Evolutionary conservation across 2,329 filamentous ascomycete species (phyloP).

Genomic region (Thyridium curvatum): DNA sequence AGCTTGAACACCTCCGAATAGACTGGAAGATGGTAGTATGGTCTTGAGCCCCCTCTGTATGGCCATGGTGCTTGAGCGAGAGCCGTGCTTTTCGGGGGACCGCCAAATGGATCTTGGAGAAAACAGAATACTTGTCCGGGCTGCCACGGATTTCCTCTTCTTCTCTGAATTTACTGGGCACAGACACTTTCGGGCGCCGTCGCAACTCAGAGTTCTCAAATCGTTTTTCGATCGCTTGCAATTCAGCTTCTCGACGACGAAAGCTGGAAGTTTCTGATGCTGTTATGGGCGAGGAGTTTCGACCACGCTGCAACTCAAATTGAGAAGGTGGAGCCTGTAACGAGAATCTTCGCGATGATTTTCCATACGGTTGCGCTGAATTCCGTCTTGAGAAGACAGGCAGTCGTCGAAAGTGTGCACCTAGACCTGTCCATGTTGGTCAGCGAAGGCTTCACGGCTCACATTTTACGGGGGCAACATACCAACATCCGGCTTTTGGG

Average conservation of each 20-base stretch:
- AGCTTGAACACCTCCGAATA: not conserved
- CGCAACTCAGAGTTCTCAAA: slow-evolving; percentile 27
- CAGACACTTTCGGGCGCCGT: slow-evolving; percentile 18
- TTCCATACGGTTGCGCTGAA: too few species aligned
- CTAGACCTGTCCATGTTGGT: too few species aligned
- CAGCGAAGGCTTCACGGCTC: too few species aligned
- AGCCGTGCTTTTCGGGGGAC: slow-evolving; percentile 23
- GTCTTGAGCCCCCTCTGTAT: slow-evolving; percentile 1
- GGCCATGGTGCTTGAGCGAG: slow-evolving; percentile 11
- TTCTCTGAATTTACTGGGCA: slow-evolving; percentile 34
- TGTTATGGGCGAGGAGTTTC: too few species aligned
- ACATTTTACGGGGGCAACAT: too few species aligned
- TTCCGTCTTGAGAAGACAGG: too few species aligned
- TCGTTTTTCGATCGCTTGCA: slow-evolving; percentile 30
- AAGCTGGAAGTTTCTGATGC: slow-evolving; percentile 31
- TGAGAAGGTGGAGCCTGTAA: too few species aligned
- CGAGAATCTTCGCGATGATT: too few species aligned
- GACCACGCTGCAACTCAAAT: too few species aligned
- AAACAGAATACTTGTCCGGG: slow-evolving; percentile 20
- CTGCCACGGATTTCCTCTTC: slow-evolving; percentile 9
- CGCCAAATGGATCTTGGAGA: slow-evolving; percentile 26
- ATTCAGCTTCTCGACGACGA: slow-evolving; percentile 28
- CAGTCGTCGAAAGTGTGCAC: too few species aligned
- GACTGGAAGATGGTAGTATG: not conserved
- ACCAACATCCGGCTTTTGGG: too few species aligned